Conservation (phyloP, 2,329 filamentous ascomycete genomes). For the Alternaria consortialis region DNA sequence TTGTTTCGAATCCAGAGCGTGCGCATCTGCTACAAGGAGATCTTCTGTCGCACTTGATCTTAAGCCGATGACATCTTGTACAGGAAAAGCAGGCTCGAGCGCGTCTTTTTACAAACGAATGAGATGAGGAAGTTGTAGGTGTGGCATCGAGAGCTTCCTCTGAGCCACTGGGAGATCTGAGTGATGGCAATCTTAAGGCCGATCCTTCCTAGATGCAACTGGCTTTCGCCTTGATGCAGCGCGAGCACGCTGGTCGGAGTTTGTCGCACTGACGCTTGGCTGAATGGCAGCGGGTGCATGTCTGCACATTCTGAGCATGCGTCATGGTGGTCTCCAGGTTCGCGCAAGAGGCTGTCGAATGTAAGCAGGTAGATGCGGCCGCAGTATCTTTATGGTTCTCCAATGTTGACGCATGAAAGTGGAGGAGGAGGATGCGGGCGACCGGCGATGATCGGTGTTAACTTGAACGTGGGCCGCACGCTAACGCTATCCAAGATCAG, state of each 20-base stretch:
- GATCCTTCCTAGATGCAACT: conserved; percentile 16
- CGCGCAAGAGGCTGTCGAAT: not conserved
- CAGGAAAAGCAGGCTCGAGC: conserved; percentile 30
- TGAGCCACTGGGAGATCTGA: not conserved
- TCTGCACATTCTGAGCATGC: conserved; percentile 17
- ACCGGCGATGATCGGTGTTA: not conserved
- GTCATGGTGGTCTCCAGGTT: conserved; percentile 1
- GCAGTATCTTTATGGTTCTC: not conserved
- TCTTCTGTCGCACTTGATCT: conserved; percentile 33
- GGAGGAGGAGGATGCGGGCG: not conserved
- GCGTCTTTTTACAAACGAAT: not conserved
- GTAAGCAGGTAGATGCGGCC: not conserved
- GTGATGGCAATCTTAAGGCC: not conserved
- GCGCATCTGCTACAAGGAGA: conserved; percentile 29
- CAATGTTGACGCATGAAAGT: not conserved
- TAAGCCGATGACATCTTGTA: conserved; percentile 33
- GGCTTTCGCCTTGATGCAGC: conserved; percentile 19
- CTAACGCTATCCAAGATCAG: not conserved
- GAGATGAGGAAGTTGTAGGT: not conserved
- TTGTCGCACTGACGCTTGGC: conserved; percentile 32
- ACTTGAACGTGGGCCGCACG: not conserved
- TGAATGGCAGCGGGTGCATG: conserved; percentile 28
- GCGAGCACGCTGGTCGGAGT: conserved; percentile 21
- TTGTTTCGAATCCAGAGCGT: conserved; percentile 17
- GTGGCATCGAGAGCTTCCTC: not conserved